These are phyloP conservation scores for Candida sp. DNA, from an alignment of 1,139 yeast genomes.

Conservation along the genomic window DNA sequence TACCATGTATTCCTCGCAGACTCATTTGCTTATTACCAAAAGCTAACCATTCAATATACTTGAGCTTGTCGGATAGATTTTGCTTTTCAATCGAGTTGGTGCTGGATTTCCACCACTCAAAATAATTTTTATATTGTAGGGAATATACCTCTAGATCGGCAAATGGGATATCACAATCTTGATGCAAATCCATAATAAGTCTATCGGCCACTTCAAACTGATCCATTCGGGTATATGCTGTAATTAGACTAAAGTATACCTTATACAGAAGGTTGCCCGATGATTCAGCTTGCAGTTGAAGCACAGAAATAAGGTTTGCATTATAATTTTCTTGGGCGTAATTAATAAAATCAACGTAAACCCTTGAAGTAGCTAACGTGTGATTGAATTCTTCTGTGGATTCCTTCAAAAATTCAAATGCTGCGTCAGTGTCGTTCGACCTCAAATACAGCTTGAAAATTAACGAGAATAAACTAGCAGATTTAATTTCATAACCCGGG, in stretches of 20 bases:
- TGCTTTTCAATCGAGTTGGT: background rate
- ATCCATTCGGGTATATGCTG: constrained; percentile 26
- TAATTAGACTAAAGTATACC: constrained; percentile 17
- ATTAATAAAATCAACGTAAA: constrained; percentile 13
- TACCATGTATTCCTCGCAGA: constrained; percentile 8
- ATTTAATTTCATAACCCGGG: constrained; percentile 3
- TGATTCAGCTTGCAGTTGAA: constrained; percentile 17
- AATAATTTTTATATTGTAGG: constrained; percentile 28
- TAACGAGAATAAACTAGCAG: constrained; percentile 28
- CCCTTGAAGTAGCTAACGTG: constrained; percentile 16
- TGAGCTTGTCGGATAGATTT: background rate
- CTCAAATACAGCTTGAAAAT: constrained; percentile 39
- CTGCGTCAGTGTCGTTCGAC: constrained; percentile 29
- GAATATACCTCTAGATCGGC: constrained; percentile 23
- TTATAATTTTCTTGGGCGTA: constrained; percentile 22
- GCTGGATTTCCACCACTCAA: constrained; percentile 22
- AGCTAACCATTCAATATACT: constrained; percentile 1
- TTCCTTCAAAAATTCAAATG: constrained; percentile 39
- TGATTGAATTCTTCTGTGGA: constrained; percentile 19
- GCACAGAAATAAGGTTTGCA: constrained; percentile 18
- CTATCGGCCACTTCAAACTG: constrained; percentile 33
- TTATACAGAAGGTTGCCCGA: constrained; percentile 12
- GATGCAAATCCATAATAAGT: constrained; percentile 26
- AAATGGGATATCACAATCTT: constrained; percentile 25
- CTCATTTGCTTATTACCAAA: constrained; percentile 5